phyloP scores from a whole-genome alignment of 225 moss, liverwort and hornwort genomes.

The Antitrichia curtipendula region DNA sequence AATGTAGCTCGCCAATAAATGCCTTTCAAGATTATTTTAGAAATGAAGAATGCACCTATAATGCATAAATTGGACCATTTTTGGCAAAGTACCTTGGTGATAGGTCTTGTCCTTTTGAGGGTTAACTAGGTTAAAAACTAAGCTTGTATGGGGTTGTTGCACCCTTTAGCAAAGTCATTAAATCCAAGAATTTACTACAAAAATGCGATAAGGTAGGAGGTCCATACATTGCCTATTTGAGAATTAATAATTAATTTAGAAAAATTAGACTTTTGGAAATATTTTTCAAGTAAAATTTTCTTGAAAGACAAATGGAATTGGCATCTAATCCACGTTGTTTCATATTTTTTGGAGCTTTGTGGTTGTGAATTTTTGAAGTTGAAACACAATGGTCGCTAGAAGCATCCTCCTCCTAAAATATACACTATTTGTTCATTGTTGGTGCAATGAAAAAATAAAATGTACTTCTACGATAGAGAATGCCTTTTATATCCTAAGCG shows the following conservation, averaged over 20 bases:
- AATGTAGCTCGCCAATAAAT: no score
- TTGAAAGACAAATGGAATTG: background rate
- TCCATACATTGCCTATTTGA: background rate
- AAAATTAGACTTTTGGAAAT: no score
- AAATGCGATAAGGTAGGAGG: background rate
- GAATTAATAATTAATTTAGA: background rate
- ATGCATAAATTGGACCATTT: background rate
- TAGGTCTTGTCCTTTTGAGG: background rate
- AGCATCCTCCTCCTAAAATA: no score
- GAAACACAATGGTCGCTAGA: no score
- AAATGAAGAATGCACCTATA: no score
- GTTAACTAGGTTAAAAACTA: rapidly evolving
- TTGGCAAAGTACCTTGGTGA: background rate
- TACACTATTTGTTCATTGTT: no score
- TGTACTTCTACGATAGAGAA: rapidly evolving
- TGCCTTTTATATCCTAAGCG: background rate
- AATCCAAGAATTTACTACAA: background rate
- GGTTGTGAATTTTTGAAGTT: background rate
- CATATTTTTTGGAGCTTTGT: no score
- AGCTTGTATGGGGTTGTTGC: rapidly evolving
- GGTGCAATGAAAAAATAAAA: background rate
- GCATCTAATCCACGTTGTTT: background rate
- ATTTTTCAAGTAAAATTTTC: no score
- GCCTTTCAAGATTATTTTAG: no score
- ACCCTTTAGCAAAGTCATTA: background rate